These are phyloP conservation scores for Diutina catenulata DNA, from an alignment of 1,139 yeast species.

Conservation along the genomic window DNA sequence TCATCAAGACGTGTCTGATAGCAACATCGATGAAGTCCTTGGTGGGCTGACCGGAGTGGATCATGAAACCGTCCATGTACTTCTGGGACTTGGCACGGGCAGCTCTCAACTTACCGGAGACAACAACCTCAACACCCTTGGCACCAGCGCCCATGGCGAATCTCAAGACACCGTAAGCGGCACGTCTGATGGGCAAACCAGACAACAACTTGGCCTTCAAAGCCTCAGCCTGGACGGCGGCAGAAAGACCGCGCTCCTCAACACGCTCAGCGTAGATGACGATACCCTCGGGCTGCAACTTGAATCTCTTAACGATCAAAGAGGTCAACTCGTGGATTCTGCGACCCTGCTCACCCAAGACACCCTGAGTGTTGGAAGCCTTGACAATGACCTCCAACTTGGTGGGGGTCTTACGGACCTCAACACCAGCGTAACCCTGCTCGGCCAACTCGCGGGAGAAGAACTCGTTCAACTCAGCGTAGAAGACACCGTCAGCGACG, in stretches of 20 bases:
- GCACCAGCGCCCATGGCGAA: constrained; percentile 99
- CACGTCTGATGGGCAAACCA: constrained; percentile 99
- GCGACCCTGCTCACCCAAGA: constrained; percentile 99
- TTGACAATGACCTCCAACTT: constrained; percentile 97
- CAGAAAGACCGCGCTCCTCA: constrained; percentile 98
- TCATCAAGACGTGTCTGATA: constrained; percentile 98
- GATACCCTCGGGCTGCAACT: constrained; percentile 87
- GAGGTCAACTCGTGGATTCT: constrained; percentile 98
- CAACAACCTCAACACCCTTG: constrained; percentile 99
- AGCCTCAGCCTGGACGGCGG: constrained; percentile 99
- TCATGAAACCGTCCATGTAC: constrained; percentile 99
- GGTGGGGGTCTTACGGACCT: constrained; percentile 97
- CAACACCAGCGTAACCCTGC: constrained; percentile 99
- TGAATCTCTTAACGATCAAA: constrained; percentile 97
- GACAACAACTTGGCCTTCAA: constrained; percentile 94
- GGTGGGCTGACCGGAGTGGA: constrained; percentile 99
- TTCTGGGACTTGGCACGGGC: constrained; percentile 99
- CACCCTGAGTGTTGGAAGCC: constrained; percentile 98
- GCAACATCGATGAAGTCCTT: constrained; percentile 97
- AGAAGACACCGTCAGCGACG: constrained; percentile 97
- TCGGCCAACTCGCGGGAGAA: constrained; percentile 99
- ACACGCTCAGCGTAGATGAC: constrained; percentile 98
- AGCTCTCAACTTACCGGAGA: constrained; percentile 99
- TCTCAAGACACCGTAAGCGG: constrained; percentile 99
- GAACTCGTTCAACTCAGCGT: constrained; percentile 99